Base-by-base conservation (phyloP, 257 asterid species). In the Jasminum sambac region DNA sequence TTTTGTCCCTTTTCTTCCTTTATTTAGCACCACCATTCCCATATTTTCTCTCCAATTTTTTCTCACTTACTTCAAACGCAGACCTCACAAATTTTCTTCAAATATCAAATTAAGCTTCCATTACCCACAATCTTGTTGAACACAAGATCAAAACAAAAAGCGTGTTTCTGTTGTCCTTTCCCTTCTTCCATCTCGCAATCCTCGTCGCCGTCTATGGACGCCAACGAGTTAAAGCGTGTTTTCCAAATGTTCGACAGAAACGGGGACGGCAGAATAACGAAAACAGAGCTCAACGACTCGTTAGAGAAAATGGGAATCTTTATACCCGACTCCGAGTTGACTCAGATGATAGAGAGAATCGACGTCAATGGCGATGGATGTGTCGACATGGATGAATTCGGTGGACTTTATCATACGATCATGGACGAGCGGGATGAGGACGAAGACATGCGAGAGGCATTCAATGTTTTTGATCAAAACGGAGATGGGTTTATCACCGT, bases 181-280 rank as follows among this genome's bases (percentile, higher is more conserved):
- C 6, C 57, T 44, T 30, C 58, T 26, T 14, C 72, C 16, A 3
- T 14, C 14, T 42, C 11, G 10, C 23, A 68, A 23, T 59, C 78
- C 46, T 19, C 68, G 8, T 55, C 74, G 2, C 6, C 36, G 11
- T 1, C 11, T 25, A 85, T 85, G 94, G 90, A 82, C n/a, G 30
- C 74, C 11, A 41, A 16, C 4, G 89, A 88, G 79, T 86, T 88
- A 41, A 50, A 70, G 11, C 76, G 90, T 0, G 81, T 85, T 0
- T 88, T 85, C 84, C 82, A 85, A 50, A 82, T 85, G 76, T 88
- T 88, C 50, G 89, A 88, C 26, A 73, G 74, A 52, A 85, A 88
- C 40, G 85, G 89, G n/a, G 95, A 88, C 55, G 95, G 89, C 5
- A 59, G 82, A 67, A 85, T 88, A 76, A 84, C 91, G 11, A 78